Evolutionary conservation across 1,284 basidiomycete genomes (phyloP), one percentile per base, ranked within the genome.

Genomic region (Neolentinus lepideus): DNA sequence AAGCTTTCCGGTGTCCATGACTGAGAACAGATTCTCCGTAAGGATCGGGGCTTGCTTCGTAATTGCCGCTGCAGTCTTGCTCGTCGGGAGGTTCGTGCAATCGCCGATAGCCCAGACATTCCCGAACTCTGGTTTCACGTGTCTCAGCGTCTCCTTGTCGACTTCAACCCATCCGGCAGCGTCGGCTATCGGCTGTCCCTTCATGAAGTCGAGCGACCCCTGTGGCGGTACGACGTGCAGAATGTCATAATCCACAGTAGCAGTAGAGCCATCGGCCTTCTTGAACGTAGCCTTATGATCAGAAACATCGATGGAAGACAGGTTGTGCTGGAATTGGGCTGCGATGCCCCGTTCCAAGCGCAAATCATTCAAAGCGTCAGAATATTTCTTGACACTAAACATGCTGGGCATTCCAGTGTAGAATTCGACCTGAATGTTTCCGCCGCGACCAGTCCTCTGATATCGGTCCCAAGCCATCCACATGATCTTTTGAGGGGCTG

Each of bases 61-160:
- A 65, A 98, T 90, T 1, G 95, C 96, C 1, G 96, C 95, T 0
- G 91, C 92, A 1, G 96, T 99, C 79, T 97, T 99, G 70, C 91
- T 94, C 12, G 94, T 98, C 4, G 95, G 94, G 46, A 97, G 73
- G 53, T 86, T 92, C 25, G 92, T 91, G 60, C 90, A 91, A 67
- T 99, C 96, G 25, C 96, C 96, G 21, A 97, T 67, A 8, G 90
- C 81, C 71, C 95, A 98, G 31, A 98, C 80, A 70, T 98, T 98
- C 56, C 77, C 72, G 67, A 75, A 90, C 64, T 84, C 82, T 2
- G 84, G 78, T 59, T 94, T 94, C 58, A 80, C 84, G 69, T 96
- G 93, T 63, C 89, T 88, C 35, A 95, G 80, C 0, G 92, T 95
- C 1, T 71, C 79, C 59, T 83, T 77, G 70, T 96, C 78, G 51